A percentile compares a stretch with the other conserved stretches of the same genome.
phyloP scores from a whole-genome alignment of 495 filamentous ascomycete genomes.

The Penicillium steckii region DNA sequence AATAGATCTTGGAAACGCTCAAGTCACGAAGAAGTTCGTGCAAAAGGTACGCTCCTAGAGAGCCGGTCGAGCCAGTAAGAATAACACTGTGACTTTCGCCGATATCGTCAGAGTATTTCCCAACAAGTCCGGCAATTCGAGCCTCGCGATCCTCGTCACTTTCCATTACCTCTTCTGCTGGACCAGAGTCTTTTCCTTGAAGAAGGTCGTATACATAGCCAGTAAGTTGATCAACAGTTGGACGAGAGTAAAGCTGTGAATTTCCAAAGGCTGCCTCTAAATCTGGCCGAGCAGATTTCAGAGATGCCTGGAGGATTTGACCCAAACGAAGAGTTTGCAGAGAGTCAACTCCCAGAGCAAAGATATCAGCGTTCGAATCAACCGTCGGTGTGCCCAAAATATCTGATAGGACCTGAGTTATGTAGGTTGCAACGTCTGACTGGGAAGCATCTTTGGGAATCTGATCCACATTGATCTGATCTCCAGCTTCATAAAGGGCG shows the following conservation, averaged over 20 bases:
- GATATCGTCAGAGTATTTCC: constrained; percentile 13
- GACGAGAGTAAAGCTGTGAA: constrained; percentile 13
- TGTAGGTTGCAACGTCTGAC: background rate
- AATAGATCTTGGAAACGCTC: constrained; percentile 48
- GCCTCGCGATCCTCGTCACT: constrained; percentile 5
- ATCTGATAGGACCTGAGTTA: constrained; percentile 1
- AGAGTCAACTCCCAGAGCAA: constrained; percentile 18
- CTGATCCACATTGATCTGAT: constrained; percentile 6
- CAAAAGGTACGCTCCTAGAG: constrained; percentile 55
- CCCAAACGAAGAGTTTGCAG: constrained; percentile 13
- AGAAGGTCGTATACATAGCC: constrained; percentile 9
- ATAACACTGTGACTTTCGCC: constrained; percentile 22
- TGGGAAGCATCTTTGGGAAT: constrained; percentile 1
- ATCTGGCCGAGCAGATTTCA: constrained; percentile 4
- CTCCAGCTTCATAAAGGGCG: constrained; percentile 31
- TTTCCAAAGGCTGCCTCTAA: constrained; percentile 2
- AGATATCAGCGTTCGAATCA: constrained; percentile 8
- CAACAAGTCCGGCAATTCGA: constrained; percentile 4
- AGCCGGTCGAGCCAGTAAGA: constrained; percentile 57
- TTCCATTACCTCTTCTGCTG: background rate
- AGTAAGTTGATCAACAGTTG: constrained; percentile 11
- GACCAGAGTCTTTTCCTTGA: constrained; percentile 4
- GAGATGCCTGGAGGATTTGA: constrained; percentile 2
- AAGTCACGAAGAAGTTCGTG: constrained; percentile 36
- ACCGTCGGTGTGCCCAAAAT: background rate